Percentiles rank a stretch among this genome's conserved stretches.
phyloP scores from a whole-genome alignment of 371 early-diverging fungal genomes.

The Rhizopus arrhizus region DNA sequence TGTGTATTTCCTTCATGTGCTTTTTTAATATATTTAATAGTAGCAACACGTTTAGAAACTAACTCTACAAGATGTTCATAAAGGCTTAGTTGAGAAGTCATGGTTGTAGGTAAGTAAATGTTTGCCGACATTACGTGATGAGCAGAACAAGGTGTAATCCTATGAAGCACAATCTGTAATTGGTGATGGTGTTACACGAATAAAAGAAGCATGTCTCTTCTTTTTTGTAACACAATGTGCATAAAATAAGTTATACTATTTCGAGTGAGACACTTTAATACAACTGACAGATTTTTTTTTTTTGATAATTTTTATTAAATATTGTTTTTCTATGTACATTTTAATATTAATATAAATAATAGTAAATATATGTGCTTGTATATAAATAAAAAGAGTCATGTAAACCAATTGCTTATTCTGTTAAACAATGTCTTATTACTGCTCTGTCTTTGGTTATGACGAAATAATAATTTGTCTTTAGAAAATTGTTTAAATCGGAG shows the following conservation, averaged over 20 bases:
- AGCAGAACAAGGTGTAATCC: neutral
- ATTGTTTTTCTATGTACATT: too few species aligned
- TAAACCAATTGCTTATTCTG: slow-evolving; percentile 2
- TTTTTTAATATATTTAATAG: slow-evolving; percentile 63
- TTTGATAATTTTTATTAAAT: too few species aligned
- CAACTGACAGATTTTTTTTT: too few species aligned
- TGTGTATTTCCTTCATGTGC: slow-evolving; percentile 60
- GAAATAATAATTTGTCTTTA: slow-evolving; percentile 1
- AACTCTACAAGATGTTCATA: slow-evolving; percentile 60
- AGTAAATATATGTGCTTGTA: too few species aligned
- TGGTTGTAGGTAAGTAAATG: slow-evolving; percentile 14
- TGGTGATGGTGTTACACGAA: too few species aligned
- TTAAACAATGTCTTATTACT: neutral
- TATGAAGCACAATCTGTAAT: too few species aligned
- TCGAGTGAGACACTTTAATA: too few species aligned
- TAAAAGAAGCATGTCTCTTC: too few species aligned
- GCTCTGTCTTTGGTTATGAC: neutral
- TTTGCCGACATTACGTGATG: slow-evolving; percentile 2
- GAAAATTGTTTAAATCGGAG: slow-evolving; percentile 26
- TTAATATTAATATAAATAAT: too few species aligned
- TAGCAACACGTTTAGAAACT: slow-evolving; percentile 67
- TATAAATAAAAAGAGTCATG: neutral
- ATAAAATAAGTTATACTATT: too few species aligned
- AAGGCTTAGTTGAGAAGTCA: slow-evolving; percentile 32
- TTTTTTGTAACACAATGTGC: too few species aligned